Conservation (phyloP, 2,329 filamentous ascomycete genomes). For the Pseudogymnoascus sp. region DNA sequence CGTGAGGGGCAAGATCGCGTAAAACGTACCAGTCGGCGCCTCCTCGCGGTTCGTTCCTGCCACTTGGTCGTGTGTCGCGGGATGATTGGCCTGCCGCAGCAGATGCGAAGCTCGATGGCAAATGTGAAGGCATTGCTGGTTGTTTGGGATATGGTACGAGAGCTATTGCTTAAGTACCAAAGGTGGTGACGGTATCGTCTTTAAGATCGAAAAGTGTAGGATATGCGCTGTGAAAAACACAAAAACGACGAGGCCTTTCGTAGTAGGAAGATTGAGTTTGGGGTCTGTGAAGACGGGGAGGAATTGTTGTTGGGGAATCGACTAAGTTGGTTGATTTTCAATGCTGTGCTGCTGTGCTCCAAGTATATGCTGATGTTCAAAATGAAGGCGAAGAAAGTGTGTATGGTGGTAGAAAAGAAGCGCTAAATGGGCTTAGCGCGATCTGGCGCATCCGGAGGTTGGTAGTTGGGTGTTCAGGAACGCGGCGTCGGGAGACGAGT, state of each 20-base stretch:
- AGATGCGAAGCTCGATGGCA: conserved; percentile 77
- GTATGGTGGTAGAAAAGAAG: conserved; percentile 8
- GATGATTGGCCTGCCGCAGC: conserved; percentile 68
- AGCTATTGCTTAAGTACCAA: conserved; percentile 6
- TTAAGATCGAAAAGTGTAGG: conserved; percentile 2
- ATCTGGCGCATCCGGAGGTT: conserved; percentile 7
- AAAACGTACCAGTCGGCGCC: conserved; percentile 67
- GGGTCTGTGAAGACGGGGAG: neutral
- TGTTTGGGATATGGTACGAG: neutral
- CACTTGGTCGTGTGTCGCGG: conserved; percentile 50
- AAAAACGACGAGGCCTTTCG: conserved; percentile 3
- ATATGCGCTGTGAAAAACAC: conserved; percentile 4
- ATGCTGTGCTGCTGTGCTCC: conserved; percentile 7
- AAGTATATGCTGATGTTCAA: conserved; percentile 8
- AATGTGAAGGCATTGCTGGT: conserved; percentile 57
- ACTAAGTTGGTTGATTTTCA: conserved; percentile 6
- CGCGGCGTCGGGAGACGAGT: conserved; percentile 8
- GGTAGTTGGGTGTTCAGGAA: neutral
- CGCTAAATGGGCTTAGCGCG: conserved; percentile 9
- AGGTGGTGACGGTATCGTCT: conserved; percentile 8
- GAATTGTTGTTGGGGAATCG: conserved; percentile 4
- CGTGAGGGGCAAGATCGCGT: conserved; percentile 7
- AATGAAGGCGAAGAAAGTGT: conserved; percentile 10
- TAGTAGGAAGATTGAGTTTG: neutral
- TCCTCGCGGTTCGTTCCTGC: conserved; percentile 48